These are phyloP conservation scores for Debaryomyces hansenii DNA, from an alignment of 805 yeast species.

Conservation along the genomic window DNA sequence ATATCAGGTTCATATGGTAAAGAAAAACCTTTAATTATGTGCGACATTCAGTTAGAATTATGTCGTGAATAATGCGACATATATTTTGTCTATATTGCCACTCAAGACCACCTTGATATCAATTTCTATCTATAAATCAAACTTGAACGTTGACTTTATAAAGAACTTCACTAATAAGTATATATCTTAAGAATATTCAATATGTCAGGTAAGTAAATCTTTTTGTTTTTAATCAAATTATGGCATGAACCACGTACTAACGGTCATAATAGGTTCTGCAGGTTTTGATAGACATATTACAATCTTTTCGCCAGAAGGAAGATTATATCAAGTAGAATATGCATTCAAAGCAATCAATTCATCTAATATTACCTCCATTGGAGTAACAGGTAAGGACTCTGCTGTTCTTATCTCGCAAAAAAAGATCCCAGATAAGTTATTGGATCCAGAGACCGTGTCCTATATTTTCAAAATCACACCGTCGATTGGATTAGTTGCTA, in stretches of 20 bases:
- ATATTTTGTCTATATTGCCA: not conserved
- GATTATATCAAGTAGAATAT: constrained; percentile 95
- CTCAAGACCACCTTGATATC: not conserved
- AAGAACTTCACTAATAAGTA: not conserved
- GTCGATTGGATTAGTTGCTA: constrained; percentile 83
- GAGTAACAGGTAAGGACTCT: constrained; percentile 81
- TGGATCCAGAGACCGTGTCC: constrained; percentile 84
- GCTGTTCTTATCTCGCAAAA: constrained; percentile 91
- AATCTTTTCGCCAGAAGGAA: constrained; percentile 97
- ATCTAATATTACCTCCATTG: constrained; percentile 86
- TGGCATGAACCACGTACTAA: constrained; percentile 31
- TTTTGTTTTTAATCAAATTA: not conserved
- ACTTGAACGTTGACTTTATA: not conserved
- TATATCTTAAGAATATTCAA: not conserved
- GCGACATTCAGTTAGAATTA: not conserved
- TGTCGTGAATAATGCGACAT: not conserved
- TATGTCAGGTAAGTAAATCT: not conserved
- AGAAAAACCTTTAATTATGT: not conserved
- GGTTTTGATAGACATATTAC: constrained; percentile 99
- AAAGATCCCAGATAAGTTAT: constrained; percentile 91
- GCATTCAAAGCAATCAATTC: constrained; percentile 97
- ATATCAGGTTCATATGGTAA: not conserved
- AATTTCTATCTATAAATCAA: too few relatives aligned
- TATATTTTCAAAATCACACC: constrained; percentile 82
- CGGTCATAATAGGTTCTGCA: constrained; percentile 61